Base-by-base conservation (phyloP, 2,329 filamentous ascomycete genomes). In the Phoma herbarum region DNA sequence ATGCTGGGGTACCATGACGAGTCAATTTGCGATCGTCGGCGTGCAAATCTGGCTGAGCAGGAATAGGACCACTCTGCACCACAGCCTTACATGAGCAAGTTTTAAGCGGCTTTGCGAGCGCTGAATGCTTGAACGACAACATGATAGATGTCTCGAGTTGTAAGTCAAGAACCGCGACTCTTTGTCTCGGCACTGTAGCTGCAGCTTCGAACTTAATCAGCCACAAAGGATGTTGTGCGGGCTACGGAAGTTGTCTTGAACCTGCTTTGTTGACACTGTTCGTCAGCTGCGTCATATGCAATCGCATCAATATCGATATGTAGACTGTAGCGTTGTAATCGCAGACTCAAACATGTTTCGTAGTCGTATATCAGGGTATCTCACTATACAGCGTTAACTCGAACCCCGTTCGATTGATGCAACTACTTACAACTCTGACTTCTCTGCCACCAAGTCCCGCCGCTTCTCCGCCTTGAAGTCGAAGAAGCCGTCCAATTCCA, bases 401-500 rank as follows among this genome's bases (percentile, higher is more conserved):
- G 52, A 57, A 51, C 39, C 53, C 25, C 35, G 33, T 52, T 54
- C 35, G 31, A 47, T 55, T 47, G 25, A 35, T 56, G 46, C 45
- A 65, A 14, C 58, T 73, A 72, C 74, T 77, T 70, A 77, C 74
- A 77, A 64, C 62, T 77, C 74, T 63, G 74, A 72, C 51, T 75
- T 77, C 43, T 64, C 67, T 12, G 37, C 54, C 20, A 39, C 42
- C 33, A 57, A 52, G 9, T 55, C 60, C 43, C 53, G 62, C 58
- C 66, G 59, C 50, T 59, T 64, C 29, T 62, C 59, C 25, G 57
- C 52, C 28, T 65, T 68, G 53, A 63, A 59, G 39, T 76, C 69
- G 52, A 77, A 73, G 47, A 69, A 74, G 14, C 72, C 74, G 37
- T 77, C 75, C 54, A 77, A 56, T 20, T 96, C 93, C 87, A 99